phyloP scores from a whole-genome alignment of 495 filamentous ascomycete species.

The Neurospora discreta region DNA sequence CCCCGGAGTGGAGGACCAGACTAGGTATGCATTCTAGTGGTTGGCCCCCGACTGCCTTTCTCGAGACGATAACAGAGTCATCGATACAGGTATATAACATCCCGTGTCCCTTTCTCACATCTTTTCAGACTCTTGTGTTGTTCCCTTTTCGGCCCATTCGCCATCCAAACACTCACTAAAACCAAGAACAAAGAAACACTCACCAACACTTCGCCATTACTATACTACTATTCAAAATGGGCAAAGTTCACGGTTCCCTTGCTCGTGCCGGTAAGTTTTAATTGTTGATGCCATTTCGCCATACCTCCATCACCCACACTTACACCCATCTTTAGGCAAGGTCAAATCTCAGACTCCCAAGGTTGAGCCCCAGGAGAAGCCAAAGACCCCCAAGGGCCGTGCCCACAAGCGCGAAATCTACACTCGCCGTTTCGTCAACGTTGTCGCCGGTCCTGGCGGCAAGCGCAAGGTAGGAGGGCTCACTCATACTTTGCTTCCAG shows the following conservation, averaged over 20 bases:
- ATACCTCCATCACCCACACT: background rate
- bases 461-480: conserved; percentile 63
- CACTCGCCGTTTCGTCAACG: conserved; percentile 85
- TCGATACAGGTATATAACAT: background rate
- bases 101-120: background rate
- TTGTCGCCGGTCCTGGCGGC: conserved; percentile 55
- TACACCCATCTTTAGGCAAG: conserved; percentile 33
- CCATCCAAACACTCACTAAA: background rate
- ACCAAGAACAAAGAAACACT: background rate
- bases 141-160: background rate
- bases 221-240: conserved; percentile 54
- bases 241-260: conserved; percentile 86
- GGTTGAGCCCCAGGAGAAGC: conserved; percentile 67
- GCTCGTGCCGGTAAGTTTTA: conserved; percentile 69
- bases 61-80: background rate
- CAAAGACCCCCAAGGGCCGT: conserved; percentile 73
- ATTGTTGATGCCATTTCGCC: background rate
- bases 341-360: conserved; percentile 88
- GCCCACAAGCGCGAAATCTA: conserved; percentile 81
- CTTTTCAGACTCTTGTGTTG: background rate
- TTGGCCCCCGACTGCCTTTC: background rate
- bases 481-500: background rate
- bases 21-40: too few species aligned
- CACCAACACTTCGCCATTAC: conserved; percentile 6
- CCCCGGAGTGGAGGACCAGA: background rate